A percentile compares a stretch with the other conserved stretches of the same genome.
Evolutionary conservation across 306 rosid species (phyloP).

Genomic region (Benincasa hispida): DNA sequence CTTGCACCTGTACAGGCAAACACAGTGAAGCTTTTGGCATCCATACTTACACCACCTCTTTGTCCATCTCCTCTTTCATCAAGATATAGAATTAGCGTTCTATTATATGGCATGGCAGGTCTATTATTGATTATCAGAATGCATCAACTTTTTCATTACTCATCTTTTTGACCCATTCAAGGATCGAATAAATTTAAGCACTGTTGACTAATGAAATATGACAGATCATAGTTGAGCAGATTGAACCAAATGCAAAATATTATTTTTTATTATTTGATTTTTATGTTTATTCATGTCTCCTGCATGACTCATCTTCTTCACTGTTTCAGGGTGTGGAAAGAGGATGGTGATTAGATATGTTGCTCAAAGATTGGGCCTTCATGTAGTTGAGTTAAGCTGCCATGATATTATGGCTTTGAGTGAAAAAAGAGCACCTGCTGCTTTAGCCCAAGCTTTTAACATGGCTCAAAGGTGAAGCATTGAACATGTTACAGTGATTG

Average conservation of each 20-base stretch:
- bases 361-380: constrained; percentile 79
- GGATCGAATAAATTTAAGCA: not conserved
- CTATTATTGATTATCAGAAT: constrained; percentile 11
- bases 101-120: constrained; percentile 80
- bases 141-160: not conserved
- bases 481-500: constrained; percentile 5
- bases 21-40: constrained; percentile 62
- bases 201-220: not conserved
- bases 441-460: constrained; percentile 79
- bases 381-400: constrained; percentile 88
- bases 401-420: constrained; percentile 47
- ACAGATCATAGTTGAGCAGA: not conserved
- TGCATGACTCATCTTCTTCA: constrained; percentile 4
- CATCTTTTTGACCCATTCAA: not conserved
- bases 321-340: constrained; percentile 81
- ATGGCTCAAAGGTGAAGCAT: constrained; percentile 58
- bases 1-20: constrained; percentile 69
- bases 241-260: not conserved
- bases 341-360: constrained; percentile 73
- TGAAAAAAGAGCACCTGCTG: constrained; percentile 48
- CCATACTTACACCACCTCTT: constrained; percentile 62
- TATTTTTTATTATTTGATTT: not conserved
- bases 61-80: constrained; percentile 80
- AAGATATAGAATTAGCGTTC: constrained; percentile 78
- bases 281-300: not conserved